phyloP scores from a whole-genome alignment of 179 eudicot genomes.

The Spergularia azorica region DNA sequence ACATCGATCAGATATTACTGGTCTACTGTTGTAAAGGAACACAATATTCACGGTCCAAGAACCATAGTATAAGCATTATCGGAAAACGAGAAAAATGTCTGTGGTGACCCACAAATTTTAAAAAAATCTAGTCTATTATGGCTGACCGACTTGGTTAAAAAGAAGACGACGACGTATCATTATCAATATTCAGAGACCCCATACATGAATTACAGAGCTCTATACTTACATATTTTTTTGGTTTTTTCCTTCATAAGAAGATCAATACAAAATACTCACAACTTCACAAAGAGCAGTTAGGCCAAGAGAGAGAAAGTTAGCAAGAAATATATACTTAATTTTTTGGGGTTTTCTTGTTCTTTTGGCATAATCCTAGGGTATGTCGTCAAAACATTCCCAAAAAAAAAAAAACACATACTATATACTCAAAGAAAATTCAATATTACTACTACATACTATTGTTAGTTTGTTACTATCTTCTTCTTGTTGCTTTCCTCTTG shows the following conservation, averaged over 20 bases:
- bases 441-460: background rate
- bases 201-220: background rate
- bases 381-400: slow-evolving; percentile 42
- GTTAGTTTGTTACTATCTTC: slow-evolving; percentile 45
- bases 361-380: slow-evolving; percentile 45
- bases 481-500: slow-evolving; percentile 40
- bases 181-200: background rate
- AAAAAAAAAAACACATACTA: slow-evolving; percentile 22
- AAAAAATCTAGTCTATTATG: slow-evolving; percentile 21
- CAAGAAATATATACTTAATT: slow-evolving; percentile 16
- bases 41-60: no score
- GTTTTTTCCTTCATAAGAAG: slow-evolving; percentile 21
- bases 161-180: slow-evolving; percentile 17
- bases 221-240: background rate
- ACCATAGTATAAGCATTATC: no score
- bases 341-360: slow-evolving; percentile 38
- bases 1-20: no score
- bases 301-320: background rate
- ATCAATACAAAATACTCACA: slow-evolving; percentile 22
- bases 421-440: slow-evolving; percentile 16
- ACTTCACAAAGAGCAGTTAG: background rate
- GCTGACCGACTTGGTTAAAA: slow-evolving; percentile 45
- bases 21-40: no score
- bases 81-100: no score
- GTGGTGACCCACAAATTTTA: slow-evolving; percentile 34